Conservation (phyloP, 2,329 filamentous ascomycete species). For the Neoscytalidium dimidiatum region DNA sequence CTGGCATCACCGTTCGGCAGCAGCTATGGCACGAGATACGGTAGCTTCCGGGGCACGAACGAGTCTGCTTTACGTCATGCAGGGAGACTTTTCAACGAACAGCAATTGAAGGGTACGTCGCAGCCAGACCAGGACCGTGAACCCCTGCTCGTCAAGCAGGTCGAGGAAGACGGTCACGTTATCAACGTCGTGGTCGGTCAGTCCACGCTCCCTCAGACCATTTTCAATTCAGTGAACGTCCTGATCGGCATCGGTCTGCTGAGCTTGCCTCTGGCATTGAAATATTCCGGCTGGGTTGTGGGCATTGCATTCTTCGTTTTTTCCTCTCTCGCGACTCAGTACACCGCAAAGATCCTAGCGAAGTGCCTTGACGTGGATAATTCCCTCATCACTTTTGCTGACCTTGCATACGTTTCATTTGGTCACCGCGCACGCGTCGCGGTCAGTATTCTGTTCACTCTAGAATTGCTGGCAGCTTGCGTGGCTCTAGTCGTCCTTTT, state of each 20-base stretch:
- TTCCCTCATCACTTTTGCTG: slow-evolving; percentile 89
- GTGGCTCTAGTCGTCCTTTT: slow-evolving; percentile 93
- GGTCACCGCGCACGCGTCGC: slow-evolving; percentile 77
- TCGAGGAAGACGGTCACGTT: slow-evolving; percentile 81
- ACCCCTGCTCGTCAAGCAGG: slow-evolving; percentile 82
- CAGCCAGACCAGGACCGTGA: slow-evolving; percentile 55
- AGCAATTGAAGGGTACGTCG: slow-evolving; percentile 44
- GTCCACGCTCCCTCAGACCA: slow-evolving; percentile 91
- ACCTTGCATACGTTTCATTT: slow-evolving; percentile 89
- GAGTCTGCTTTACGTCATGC: slow-evolving; percentile 59
- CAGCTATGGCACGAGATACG: slow-evolving; percentile 60
- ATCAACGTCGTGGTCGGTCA: slow-evolving; percentile 85
- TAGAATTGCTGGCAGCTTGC: slow-evolving; percentile 85
- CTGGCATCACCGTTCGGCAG: slow-evolving; percentile 70
- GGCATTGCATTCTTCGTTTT: slow-evolving; percentile 74
- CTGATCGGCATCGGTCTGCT: slow-evolving; percentile 88
- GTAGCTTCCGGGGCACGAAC: slow-evolving; percentile 59
- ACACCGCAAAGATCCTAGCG: slow-evolving; percentile 82
- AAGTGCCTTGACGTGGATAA: slow-evolving; percentile 87
- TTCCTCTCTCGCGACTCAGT: slow-evolving; percentile 74
- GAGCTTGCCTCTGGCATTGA: slow-evolving; percentile 83
- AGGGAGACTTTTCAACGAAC: slow-evolving; percentile 51
- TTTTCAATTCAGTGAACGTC: slow-evolving; percentile 96
- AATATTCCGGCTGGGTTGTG: slow-evolving; percentile 84
- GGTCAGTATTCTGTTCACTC: slow-evolving; percentile 81